These are phyloP conservation scores for Xanthoceras sorbifolium DNA, from an alignment of 345 rosid genomes.

Conservation along the genomic window DNA sequence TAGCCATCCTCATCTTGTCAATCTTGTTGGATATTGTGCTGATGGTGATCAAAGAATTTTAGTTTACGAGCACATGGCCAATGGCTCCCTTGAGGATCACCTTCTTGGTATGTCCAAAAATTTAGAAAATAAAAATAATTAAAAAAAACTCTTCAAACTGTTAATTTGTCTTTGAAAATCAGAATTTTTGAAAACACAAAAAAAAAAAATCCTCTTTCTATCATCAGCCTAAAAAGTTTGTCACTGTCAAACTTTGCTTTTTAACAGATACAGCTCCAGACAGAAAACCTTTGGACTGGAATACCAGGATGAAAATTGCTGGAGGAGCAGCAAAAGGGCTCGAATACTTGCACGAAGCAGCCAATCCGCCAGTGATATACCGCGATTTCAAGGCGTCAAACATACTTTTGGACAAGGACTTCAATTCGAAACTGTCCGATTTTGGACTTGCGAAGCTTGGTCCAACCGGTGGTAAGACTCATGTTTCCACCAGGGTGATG, in stretches of 20 bases:
- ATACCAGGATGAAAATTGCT: conserved; percentile 69
- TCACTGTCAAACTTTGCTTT: conserved; percentile 6
- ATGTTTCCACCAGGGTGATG: conserved; percentile 88
- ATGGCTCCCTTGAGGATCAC: conserved; percentile 79
- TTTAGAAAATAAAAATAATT: no score
- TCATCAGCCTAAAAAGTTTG: no score
- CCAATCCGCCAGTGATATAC: conserved; percentile 76
- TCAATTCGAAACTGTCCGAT: conserved; percentile 78
- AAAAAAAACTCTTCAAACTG: not conserved
- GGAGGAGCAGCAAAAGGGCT: conserved; percentile 82
- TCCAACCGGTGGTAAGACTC: conserved; percentile 65
- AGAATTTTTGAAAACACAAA: no score
- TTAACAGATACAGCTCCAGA: conserved; percentile 44
- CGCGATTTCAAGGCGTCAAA: conserved; percentile 82
- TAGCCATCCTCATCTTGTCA: conserved; percentile 69
- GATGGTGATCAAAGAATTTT: conserved; percentile 76
- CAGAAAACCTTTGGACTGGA: conserved; percentile 66
- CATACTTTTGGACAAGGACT: conserved; percentile 56
- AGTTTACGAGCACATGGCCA: conserved; percentile 67
- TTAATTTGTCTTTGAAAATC: not conserved
- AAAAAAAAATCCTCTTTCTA: no score
- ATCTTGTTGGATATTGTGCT: conserved; percentile 73
- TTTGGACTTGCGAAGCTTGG: conserved; percentile 87
- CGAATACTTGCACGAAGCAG: conserved; percentile 75
- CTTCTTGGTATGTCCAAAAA: conserved; percentile 55